phyloP scores from a whole-genome alignment of 345 rosid species.

The Linum usitatissimum region DNA sequence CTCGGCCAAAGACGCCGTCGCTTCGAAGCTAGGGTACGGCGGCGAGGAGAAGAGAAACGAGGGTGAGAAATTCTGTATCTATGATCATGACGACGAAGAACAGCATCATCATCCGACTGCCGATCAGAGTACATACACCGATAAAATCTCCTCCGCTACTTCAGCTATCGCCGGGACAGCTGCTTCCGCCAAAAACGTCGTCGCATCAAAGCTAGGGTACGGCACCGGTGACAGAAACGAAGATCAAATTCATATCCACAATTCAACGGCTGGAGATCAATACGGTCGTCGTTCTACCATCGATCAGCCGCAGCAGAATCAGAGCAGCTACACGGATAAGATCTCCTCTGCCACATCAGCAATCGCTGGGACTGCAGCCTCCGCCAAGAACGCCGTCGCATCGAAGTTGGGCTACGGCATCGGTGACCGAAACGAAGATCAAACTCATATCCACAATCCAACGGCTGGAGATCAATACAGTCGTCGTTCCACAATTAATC shows the following conservation, averaged over 20 bases:
- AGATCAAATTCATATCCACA: neutral
- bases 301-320: too few relatives aligned
- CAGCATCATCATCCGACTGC: neutral
- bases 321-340: too few relatives aligned
- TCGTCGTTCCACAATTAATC: too few relatives aligned
- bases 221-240: conserved; percentile 13
- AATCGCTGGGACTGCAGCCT: too few relatives aligned
- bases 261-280: conserved; percentile 17
- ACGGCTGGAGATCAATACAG: too few relatives aligned
- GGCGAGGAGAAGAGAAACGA: conserved; percentile 10
- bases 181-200: conserved; percentile 33
- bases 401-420: conserved; percentile 30
- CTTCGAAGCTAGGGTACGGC: conserved; percentile 48
- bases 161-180: conserved; percentile 36
- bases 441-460: too few relatives aligned
- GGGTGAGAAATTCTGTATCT: too few relatives aligned
- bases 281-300: too few relatives aligned
- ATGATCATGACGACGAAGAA: too few relatives aligned
- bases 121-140: conserved; percentile 14
- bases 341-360: too few relatives aligned
- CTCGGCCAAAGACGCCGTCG: conserved; percentile 35
- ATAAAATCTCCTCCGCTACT: conserved; percentile 32
- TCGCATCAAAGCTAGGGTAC: conserved; percentile 54
- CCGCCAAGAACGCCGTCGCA: conserved; percentile 32
- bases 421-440: conserved; percentile 8